Percentiles rank a stretch among this genome's conserved stretches.
Evolutionary conservation across 495 filamentous ascomycete genomes (phyloP).

Genomic region (Hypoxylon subgilvum): DNA sequence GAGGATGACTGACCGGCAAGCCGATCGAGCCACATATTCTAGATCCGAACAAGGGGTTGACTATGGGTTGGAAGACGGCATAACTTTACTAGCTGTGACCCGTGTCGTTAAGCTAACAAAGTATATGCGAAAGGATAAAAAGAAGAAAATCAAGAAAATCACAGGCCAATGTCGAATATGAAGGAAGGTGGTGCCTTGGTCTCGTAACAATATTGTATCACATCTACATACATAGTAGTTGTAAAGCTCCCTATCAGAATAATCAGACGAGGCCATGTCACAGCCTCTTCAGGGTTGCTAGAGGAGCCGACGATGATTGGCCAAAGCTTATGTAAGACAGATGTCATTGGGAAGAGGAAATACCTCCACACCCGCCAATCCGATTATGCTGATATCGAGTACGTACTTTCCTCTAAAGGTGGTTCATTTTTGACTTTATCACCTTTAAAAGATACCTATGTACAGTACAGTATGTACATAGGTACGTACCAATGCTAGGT

Average conservation of each 20-base stretch:
- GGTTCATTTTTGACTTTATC: too few species aligned
- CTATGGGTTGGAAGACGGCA: slow-evolving; percentile 27
- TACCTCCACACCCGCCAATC: too few species aligned
- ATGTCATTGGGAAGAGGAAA: slow-evolving; percentile 20
- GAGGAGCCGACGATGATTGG: slow-evolving; percentile 23
- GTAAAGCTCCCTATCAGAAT: slow-evolving; percentile 2
- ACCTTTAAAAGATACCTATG: too few species aligned
- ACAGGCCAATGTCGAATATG: not conserved
- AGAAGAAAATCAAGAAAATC: not conserved
- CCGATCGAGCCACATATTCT: slow-evolving; percentile 85
- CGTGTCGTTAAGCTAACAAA: slow-evolving; percentile 5
- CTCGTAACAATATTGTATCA: slow-evolving; percentile 4
- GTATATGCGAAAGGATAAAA: not conserved
- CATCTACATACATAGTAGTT: slow-evolving; percentile 1
- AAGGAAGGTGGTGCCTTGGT: not conserved
- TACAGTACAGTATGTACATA: not conserved
- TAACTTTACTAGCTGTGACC: slow-evolving; percentile 17
- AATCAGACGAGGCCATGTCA: slow-evolving; percentile 30
- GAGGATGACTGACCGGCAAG: slow-evolving; percentile 75
- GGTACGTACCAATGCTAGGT: too few species aligned
- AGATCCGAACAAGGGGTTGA: slow-evolving; percentile 18
- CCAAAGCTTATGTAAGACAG: slow-evolving; percentile 25
- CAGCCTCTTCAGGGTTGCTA: slow-evolving; percentile 27
- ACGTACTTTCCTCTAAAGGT: too few species aligned
- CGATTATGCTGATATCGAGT: too few species aligned